phyloP scores from a whole-genome alignment of 176 grass and related monocot species.

The Oryza coarctata region DNA sequence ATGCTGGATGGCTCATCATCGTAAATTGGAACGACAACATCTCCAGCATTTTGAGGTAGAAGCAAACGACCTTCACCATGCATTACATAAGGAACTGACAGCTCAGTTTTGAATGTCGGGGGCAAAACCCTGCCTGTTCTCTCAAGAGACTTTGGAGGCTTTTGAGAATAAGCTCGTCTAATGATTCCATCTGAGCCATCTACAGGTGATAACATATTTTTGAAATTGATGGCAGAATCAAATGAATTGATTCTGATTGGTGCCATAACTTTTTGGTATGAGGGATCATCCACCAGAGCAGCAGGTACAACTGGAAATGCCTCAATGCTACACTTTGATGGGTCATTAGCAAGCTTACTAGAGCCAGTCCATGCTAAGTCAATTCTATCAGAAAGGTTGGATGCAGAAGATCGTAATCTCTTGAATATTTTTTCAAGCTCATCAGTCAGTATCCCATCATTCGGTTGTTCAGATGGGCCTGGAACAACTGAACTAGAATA shows the following conservation, averaged over 20 bases:
- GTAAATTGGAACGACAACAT: conserved; percentile 80
- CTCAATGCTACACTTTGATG: conserved; percentile 41
- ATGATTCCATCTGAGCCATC: conserved; percentile 51
- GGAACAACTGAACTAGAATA: conserved; percentile 27
- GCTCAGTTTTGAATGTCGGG: conserved; percentile 45
- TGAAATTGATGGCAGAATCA: conserved; percentile 62
- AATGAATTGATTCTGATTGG: conserved; percentile 79
- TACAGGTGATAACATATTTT: conserved; percentile 29
- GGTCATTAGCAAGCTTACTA: conserved; percentile 32
- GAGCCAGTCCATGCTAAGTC: conserved; percentile 90
- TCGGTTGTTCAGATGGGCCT: conserved; percentile 13
- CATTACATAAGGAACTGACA: conserved; percentile 48
- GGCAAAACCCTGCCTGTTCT: conserved; percentile 39
- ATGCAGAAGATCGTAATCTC: conserved; percentile 47
- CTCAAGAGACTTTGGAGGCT: conserved; percentile 55
- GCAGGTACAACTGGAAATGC: conserved; percentile 36
- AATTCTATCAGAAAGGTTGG: conserved; percentile 89
- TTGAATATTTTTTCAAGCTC: conserved; percentile 42
- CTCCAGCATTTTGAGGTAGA: conserved; percentile 36
- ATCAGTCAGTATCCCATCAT: conserved; percentile 24
- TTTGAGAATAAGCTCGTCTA: conserved; percentile 87
- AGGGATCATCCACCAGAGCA: conserved; percentile 45
- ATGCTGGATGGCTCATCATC: conserved; percentile 91
- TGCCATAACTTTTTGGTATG: conserved; percentile 47
- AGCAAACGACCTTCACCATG: conserved; percentile 59